phyloP scores from a whole-genome alignment of 495 filamentous ascomycete species.

The Neurospora sp. region DNA sequence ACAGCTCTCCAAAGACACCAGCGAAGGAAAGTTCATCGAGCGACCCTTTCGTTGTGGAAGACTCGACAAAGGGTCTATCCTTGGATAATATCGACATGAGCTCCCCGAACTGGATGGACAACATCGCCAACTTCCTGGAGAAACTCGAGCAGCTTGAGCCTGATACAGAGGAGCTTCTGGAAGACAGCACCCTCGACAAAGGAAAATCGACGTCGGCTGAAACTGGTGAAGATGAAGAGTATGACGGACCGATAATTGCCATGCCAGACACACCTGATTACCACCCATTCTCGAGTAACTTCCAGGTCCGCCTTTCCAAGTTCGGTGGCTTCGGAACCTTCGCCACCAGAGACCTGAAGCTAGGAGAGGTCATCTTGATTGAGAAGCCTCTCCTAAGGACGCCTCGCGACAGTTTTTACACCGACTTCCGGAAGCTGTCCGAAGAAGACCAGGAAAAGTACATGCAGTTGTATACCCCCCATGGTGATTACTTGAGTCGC shows the following conservation, averaged over 20 bases:
- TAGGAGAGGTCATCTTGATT: conserved; percentile 15
- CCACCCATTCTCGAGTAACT: neutral
- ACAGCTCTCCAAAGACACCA: neutral
- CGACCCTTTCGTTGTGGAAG: neutral
- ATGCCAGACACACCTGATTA: neutral
- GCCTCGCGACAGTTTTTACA: conserved; percentile 1
- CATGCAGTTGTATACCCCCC: neutral
- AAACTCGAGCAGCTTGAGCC: neutral
- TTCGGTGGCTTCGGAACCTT: conserved; percentile 24
- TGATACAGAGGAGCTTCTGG: too few relatives aligned
- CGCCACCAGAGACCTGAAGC: conserved; percentile 14
- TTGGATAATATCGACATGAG: neutral
- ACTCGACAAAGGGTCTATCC: neutral
- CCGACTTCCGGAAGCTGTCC: conserved; percentile 9
- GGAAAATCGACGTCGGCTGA: too few relatives aligned
- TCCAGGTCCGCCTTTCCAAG: conserved; percentile 15
- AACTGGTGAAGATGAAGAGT: neutral
- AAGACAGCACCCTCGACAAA: too few relatives aligned
- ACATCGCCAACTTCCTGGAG: neutral
- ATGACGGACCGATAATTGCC: neutral
- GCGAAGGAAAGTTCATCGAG: neutral
- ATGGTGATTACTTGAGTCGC: neutral
- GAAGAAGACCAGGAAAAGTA: conserved; percentile 3
- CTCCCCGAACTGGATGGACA: neutral
- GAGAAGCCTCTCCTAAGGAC: conserved; percentile 19